Evolutionary conservation across 805 yeast genomes (phyloP).

Genomic region (Metschnikowia henanensis): DNA sequence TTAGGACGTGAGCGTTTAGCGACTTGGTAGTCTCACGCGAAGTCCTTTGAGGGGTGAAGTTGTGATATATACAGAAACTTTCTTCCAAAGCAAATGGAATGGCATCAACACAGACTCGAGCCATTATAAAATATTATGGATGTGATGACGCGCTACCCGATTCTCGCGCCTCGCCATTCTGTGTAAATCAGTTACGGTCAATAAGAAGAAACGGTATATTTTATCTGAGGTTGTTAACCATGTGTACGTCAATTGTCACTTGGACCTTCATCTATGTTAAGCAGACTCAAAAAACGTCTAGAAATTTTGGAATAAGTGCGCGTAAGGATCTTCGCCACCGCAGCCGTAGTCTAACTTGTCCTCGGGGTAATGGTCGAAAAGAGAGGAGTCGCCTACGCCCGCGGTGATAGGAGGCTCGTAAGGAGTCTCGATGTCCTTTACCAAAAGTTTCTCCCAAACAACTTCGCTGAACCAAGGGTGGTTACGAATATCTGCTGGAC

Average conservation of each 20-base stretch:
- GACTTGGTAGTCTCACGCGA: neutral
- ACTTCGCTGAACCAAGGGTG: slow-evolving; percentile 63
- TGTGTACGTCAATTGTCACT: no score
- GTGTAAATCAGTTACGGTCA: slow-evolving; percentile 6
- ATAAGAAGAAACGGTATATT: slow-evolving; percentile 1
- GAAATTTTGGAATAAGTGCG: slow-evolving; percentile 35
- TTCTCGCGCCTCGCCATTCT: neutral
- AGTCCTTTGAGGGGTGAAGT: no score
- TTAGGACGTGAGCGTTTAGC: slow-evolving; percentile 28
- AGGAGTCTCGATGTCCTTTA: slow-evolving; percentile 61
- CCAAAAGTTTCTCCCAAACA: slow-evolving; percentile 56
- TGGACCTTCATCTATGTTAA: no score
- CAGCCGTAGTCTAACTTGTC: slow-evolving; percentile 42
- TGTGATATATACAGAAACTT: no score
- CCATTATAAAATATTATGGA: no score
- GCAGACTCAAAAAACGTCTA: no score
- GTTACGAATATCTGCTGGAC: slow-evolving; percentile 54
- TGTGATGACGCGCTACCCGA: no score
- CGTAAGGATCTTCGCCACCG: slow-evolving; percentile 40
- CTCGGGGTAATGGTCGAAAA: slow-evolving; percentile 46
- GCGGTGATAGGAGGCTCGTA: slow-evolving; percentile 65
- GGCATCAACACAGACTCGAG: no score
- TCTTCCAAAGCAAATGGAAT: no score
- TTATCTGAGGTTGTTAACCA: neutral
- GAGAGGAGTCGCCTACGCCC: slow-evolving; percentile 59